phyloP scores from a whole-genome alignment of 2,329 filamentous ascomycete species.

The Sarocladiaceae sp. region DNA sequence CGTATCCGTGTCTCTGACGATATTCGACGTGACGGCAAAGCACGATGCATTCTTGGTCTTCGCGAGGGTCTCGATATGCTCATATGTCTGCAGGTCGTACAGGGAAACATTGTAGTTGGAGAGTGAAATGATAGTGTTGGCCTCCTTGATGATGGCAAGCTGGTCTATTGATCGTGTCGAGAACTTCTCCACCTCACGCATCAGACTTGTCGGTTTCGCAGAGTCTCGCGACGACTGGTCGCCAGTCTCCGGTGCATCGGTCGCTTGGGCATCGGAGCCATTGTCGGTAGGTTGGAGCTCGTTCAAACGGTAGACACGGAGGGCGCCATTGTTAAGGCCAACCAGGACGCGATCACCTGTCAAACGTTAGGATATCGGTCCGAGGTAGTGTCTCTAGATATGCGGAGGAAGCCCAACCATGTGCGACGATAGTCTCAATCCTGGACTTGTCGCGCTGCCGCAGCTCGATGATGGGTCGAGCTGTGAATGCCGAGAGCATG shows the following conservation, averaged over 20 bases:
- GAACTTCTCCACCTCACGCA: slow-evolving; percentile 92
- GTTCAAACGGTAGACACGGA: slow-evolving; percentile 89
- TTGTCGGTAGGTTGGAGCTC: slow-evolving; percentile 41
- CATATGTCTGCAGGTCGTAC: slow-evolving; percentile 81
- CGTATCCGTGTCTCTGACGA: slow-evolving; percentile 80
- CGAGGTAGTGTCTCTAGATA: neutral
- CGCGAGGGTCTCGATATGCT: slow-evolving; percentile 69
- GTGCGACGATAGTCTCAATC: slow-evolving; percentile 91
- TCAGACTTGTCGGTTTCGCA: slow-evolving; percentile 65
- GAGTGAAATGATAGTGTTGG: slow-evolving; percentile 81
- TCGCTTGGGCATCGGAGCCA: slow-evolving; percentile 21
- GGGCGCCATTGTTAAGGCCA: slow-evolving; percentile 79
- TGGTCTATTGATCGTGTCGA: slow-evolving; percentile 85
- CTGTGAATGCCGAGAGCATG: slow-evolving; percentile 97
- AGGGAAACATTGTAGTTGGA: slow-evolving; percentile 86
- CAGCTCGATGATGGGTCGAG: slow-evolving; percentile 94
- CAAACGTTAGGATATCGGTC: neutral
- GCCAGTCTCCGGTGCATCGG: slow-evolving; percentile 19
- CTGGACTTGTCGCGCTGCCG: slow-evolving; percentile 91
- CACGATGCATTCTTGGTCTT: slow-evolving; percentile 83
- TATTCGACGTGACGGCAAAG: slow-evolving; percentile 93
- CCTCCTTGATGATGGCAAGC: slow-evolving; percentile 91
- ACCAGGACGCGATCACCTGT: slow-evolving; percentile 84
- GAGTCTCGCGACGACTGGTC: slow-evolving; percentile 22
- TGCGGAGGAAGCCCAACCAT: slow-evolving; percentile 50